Evolutionary conservation across 2,329 filamentous ascomycete genomes (phyloP).

Genomic region (Pyrenophora teres): DNA sequence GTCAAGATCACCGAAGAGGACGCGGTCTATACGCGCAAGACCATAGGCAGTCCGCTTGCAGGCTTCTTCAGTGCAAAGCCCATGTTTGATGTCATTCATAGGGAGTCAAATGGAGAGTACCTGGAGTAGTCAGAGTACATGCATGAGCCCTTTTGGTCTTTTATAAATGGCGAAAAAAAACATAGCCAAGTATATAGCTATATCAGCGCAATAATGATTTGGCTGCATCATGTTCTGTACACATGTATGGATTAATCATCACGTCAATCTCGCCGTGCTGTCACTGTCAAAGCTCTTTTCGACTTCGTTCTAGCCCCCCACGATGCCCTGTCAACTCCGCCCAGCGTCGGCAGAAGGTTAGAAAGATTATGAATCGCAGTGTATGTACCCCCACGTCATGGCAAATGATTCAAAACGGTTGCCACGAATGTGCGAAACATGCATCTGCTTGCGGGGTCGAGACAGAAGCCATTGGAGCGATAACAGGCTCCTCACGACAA

Average conservation of each 20-base stretch:
- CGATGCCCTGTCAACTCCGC: neutral
- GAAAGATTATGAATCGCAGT: slow-evolving; percentile 3
- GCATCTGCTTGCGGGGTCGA: neutral
- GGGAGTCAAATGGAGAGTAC: slow-evolving; percentile 63
- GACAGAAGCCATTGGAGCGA: neutral
- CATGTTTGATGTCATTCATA: slow-evolving; percentile 70
- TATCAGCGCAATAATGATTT: too few species aligned
- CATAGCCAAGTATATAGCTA: too few species aligned
- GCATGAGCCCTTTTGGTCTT: too few species aligned
- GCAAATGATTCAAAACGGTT: slow-evolving; percentile 6
- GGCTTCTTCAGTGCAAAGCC: slow-evolving; percentile 74
- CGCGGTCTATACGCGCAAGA: slow-evolving; percentile 69
- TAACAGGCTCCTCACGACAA: neutral
- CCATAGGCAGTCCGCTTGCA: slow-evolving; percentile 63
- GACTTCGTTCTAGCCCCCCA: slow-evolving; percentile 4
- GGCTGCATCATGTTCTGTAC: too few species aligned
- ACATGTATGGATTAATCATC: too few species aligned
- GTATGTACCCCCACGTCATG: slow-evolving; percentile 21
- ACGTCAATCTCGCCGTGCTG: too few species aligned
- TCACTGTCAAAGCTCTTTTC: neutral
- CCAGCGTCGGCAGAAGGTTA: neutral
- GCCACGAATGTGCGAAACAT: neutral
- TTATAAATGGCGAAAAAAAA: too few species aligned
- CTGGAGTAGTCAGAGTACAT: slow-evolving; percentile 45
- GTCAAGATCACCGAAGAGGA: slow-evolving; percentile 71